Evolutionary conservation across 176 grass and related monocot species (phyloP), one percentile per base, ranked within the genome.

Genomic region (Luzula sylvatica): DNA sequence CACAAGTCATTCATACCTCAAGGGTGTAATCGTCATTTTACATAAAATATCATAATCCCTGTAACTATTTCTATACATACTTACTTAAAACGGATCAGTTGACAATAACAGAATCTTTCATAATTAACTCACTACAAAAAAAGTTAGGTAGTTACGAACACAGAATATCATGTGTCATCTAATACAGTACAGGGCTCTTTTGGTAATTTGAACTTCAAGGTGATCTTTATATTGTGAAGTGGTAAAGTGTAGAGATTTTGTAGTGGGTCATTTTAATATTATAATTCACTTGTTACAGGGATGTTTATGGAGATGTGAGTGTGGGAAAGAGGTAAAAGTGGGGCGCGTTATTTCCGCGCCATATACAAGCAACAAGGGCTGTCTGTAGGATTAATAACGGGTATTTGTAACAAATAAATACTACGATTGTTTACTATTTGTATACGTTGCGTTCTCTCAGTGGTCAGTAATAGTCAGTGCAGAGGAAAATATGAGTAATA

Each of bases 311-410:
- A 35, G 30, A 35, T 35, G n/a, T 35, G 30, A 35, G 30, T 35
- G 9, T 35, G 9, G 30, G 8, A n/a, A n/a, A n/a, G n/a, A 32
- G 29, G 29, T 8, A 32, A 32, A 32, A 8, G 13, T 24, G 46
- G 47, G 69, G 53, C 45, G 57, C 28, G 57, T 42, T 56, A 55
- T 62, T 72, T 56, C 69, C 57, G 57, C 69, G 60, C 23, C 47
- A 64, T 72, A 44, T 26, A 7, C 9, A 63, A 61, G 32, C 56
- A 63, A 71, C 20, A 42, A 23, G 55, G 11, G 20, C 20, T 25
- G 38, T 60, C 56, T 60, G 56, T 20, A 57, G 54, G 8, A 39
- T n/a, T 4, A 17, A 46, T n/a, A 29, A 54, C 29, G 16, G 8
- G 27, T 38, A 57, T 13, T 19, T 18, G 20, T 27, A 38, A 38